Percentiles rank a stretch among this genome's conserved stretches.
phyloP scores from a whole-genome alignment of 2,329 filamentous ascomycete genomes.

The Neofusicoccum sp. region DNA sequence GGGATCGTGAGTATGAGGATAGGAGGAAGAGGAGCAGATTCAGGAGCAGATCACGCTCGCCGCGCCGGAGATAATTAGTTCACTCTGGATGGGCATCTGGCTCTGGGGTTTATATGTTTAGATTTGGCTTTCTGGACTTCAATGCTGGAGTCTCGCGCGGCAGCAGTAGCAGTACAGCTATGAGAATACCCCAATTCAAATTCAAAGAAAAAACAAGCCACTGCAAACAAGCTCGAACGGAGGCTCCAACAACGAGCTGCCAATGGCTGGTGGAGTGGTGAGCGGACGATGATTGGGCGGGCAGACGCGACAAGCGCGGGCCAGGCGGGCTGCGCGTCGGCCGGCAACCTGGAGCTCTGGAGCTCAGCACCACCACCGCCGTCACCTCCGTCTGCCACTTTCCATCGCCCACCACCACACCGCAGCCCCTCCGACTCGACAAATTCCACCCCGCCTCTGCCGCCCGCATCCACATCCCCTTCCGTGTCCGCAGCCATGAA shows the following conservation, averaged over 20 bases:
- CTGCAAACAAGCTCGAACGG: too few species aligned
- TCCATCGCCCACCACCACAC: slow-evolving; percentile 19
- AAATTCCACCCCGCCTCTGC: slow-evolving; percentile 22
- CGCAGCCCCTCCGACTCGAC: slow-evolving; percentile 25
- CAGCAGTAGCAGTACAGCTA: neutral
- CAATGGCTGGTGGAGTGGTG: neutral
- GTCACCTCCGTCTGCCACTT: slow-evolving; percentile 15
- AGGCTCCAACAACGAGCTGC: too few species aligned
- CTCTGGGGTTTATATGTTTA: neutral
- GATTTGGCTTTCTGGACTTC: neutral
- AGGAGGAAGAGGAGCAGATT: slow-evolving; percentile 26
- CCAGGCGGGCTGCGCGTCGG: slow-evolving; percentile 16
- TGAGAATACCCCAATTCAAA: neutral
- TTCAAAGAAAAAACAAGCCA: neutral
- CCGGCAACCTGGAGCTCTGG: slow-evolving; percentile 17
- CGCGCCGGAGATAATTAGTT: slow-evolving; percentile 29
- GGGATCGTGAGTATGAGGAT: slow-evolving; percentile 28
- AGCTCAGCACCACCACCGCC: slow-evolving; percentile 16
- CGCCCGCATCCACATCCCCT: neutral
- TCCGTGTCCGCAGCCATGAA: slow-evolving; percentile 54
- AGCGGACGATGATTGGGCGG: slow-evolving; percentile 9
- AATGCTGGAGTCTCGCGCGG: neutral
- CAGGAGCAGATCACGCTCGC: slow-evolving; percentile 34
- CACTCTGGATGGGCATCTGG: neutral
- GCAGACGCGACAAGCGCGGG: slow-evolving; percentile 5